Base-by-base conservation (phyloP, 345 rosid species). In the Cochlearia excelsa region DNA sequence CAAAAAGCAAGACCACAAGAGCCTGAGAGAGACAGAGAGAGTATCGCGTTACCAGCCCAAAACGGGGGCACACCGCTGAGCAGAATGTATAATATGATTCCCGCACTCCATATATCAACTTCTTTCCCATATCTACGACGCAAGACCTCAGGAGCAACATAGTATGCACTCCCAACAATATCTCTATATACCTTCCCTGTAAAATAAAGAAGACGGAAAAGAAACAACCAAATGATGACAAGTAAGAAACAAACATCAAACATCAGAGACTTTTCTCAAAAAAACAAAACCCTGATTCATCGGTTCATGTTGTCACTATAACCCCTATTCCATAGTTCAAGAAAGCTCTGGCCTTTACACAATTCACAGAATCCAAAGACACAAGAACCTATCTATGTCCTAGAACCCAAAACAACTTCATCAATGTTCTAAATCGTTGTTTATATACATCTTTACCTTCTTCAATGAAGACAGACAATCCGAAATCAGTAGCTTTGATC, bases 61-160 rank as follows among this genome's bases (percentile, higher is more conserved):
- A 88, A 88, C 0, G 99, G 99, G 37, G 99, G 97, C 30, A 89
- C 97, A 26, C 97, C 95, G 46, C 94, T 83, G 67, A 93, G 96
- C 30, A 88, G 75, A 60, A 88, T 85, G 57, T 88, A 88, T 30
- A 82, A 62, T 16, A 88, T 82, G 60, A 88, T 84, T 70, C 94
- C 96, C 34, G 90, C 94, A 72, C 90, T 85, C 96, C 94, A 88
- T 23, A 85, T 73, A 59, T 88, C 94, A 52, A 78, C 66, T 75
- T 85, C 96, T 75, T 85, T 85, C 40, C 96, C 94, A 30, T 85
- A 88, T 51, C 73, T 79, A 7, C 93, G 82, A n/a, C 67, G 67
- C 61, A 88, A 56, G 29, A 88, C 86, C 74, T 88, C 93, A 40
- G 96, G 96, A 57, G 76, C 78, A 54, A 62, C 66, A 51, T 51